Conservation (phyloP, 2,329 filamentous ascomycete genomes). For the Epichloe gansuensis region DNA sequence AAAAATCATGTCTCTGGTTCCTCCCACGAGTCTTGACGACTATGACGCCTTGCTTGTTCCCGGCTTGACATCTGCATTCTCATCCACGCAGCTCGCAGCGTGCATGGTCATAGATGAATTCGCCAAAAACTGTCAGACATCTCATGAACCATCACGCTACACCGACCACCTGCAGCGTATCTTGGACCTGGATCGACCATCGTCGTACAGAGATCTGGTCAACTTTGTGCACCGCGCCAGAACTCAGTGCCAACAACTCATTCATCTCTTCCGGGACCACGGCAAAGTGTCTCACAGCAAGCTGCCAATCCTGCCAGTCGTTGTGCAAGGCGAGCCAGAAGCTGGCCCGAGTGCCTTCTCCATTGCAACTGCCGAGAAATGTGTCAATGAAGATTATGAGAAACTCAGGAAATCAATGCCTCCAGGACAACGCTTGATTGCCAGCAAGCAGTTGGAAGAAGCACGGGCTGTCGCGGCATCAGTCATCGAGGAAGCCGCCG, state of each 20-base stretch:
- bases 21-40: conserved; percentile 45
- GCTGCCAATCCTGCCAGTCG: conserved; percentile 70
- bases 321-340: conserved; percentile 87
- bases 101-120: conserved; percentile 84
- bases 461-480: conserved; percentile 56
- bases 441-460: conserved; percentile 66
- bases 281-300: conserved; percentile 66
- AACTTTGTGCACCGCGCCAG: conserved; percentile 82
- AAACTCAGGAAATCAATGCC: conserved; percentile 79
- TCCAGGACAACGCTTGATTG: conserved; percentile 76
- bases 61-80: conserved; percentile 59
- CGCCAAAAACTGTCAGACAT: conserved; percentile 44
- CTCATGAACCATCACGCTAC: conserved; percentile 38
- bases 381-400: conserved; percentile 76
- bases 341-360: conserved; percentile 91
- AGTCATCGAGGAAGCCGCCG: conserved; percentile 69
- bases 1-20: conserved; percentile 66
- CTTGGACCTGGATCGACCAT: conserved; percentile 69
- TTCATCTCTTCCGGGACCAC: conserved; percentile 85
- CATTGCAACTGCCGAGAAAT: conserved; percentile 74
- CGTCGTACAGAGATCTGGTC: conserved; percentile 79
- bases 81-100: conserved; percentile 75
- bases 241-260: conserved; percentile 79
- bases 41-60: conserved; percentile 56
- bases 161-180: conserved; percentile 57